Base-by-base conservation (phyloP, 2,329 filamentous ascomycete species). In the Trichoderma cornu-damae region DNA sequence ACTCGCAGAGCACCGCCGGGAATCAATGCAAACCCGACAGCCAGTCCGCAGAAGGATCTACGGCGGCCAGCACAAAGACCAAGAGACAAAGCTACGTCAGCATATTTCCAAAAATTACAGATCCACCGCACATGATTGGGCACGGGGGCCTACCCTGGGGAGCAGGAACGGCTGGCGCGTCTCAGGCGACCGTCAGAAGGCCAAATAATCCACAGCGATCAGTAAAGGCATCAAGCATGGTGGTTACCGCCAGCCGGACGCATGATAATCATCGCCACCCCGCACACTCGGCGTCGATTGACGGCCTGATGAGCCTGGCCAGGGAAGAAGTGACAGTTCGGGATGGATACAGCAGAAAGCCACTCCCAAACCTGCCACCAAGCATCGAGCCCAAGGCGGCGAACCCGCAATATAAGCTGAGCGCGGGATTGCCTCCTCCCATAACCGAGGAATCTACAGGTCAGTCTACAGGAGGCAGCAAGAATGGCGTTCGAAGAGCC, bases 181-280 rank as follows among this genome's bases (percentile, higher is more conserved):
- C 46, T 8, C 42, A 30, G 22, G 43, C 35, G 16, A 18, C 37
- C 52, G 40, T 30, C 12, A 24, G 22, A n/a, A 38, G 18, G 40
- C 42, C 40, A 12, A 37, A 34, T 3, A 37, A 16, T 22, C 40
- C 44, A 44, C 43, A 38, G 34, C 40, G 52, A 32, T 8, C 47
- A 8, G 22, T 34, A 32, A 58, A 55, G 59, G 8, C 57, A 20
- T 67, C 67, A 2, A 72, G 68, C 44, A 64, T 67, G 54, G 54
- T 67, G 48, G 54, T 51, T 18, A 60, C 62, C 14, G 24, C 51
- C 4, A 32, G 51, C 34, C 42, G 18, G 42, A 55, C 11, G 12
- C 61, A 53, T n/a, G n/a, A n/a, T n/a, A n/a, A n/a, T n/a, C n/a
- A n/a, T 30, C 65, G 47, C 5, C 38, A 35, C 4, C 32, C 37